These are phyloP conservation scores for Solanum appendiculatum DNA, from an alignment of 257 asterid genomes.

Conservation along the genomic window DNA sequence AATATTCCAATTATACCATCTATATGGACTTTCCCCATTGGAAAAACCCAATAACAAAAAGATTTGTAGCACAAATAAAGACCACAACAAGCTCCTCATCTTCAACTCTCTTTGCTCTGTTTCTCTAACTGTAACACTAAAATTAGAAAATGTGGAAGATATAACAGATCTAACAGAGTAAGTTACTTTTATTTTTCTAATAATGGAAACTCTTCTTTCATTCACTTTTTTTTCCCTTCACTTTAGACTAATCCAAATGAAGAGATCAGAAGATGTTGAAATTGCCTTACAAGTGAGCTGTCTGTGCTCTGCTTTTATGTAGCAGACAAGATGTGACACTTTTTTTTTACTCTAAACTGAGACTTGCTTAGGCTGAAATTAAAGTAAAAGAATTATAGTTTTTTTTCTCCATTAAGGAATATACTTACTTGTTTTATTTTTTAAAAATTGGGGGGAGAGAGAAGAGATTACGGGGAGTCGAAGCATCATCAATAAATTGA, in stretches of 20 bases:
- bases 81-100: constrained; percentile 9
- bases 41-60: not conserved
- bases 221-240: not conserved
- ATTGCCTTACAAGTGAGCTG: not conserved
- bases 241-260: not conserved
- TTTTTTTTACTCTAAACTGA: not conserved
- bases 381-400: not conserved
- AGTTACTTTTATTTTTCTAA: not conserved
- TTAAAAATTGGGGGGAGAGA: not conserved
- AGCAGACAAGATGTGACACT: not conserved
- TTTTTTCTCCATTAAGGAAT: not conserved
- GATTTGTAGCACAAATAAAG: not conserved
- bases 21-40: constrained; percentile 33
- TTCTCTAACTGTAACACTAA: not conserved
- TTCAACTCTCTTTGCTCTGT: not conserved
- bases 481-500: not conserved
- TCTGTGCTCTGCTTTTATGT: not conserved
- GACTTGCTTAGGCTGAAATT: not conserved
- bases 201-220: not conserved
- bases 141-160: not conserved
- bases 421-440: not conserved
- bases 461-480: not conserved
- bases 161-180: not conserved
- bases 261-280: not conserved
- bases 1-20: constrained; percentile 30